Base-by-base conservation (phyloP, 768 basidiomycete species). In the Lactifluus echinatus region DNA sequence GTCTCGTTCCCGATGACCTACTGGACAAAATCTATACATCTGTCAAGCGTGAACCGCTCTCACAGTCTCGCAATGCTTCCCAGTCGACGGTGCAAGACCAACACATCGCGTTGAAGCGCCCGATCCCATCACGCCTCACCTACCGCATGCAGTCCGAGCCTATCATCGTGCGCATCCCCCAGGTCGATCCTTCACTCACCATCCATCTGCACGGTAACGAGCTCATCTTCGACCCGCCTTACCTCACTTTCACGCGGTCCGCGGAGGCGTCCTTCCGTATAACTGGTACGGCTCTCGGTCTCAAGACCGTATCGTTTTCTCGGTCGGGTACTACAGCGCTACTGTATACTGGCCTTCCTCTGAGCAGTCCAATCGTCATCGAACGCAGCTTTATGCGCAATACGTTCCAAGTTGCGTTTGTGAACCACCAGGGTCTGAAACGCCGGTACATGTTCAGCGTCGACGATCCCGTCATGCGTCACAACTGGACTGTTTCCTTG, bases 321-420 rank as follows among this genome's bases (percentile, higher is more conserved):
- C 82, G 93, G 46, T 79, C 84, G 44, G 93, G 96, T 1, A 76
- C 82, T 21, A 92, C 92, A 69, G 91, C 94, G 2, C 76, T 86
- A 44, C 76, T 82, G 54, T 98, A 97, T 68, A 74, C 83, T 1
- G 87, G 89, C 28, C 74, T 98, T 31, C 88, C 93, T 15, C 74
- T 87, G 53, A 91, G 85, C 68, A 85, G 80, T 63, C 76, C 83
- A 5, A 75, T 98, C 64, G 76, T 80, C 21, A 84, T 95, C 58
- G 93, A 95, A 67, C 85, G 93, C 19, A 85, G 91, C 0, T 97
- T 97, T 73, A 97, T 97, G 95, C 82, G 85, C 57, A 89, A 97
- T 68, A 96, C 94, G 0, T 94, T 98, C 78, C 91, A 96, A 69
- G 72, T 97, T 33, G 85, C 92, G 2, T 97, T 98, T 73, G 61